Base-by-base conservation (phyloP, 78 protist genomes). In the Diacronema lutheri region DNA sequence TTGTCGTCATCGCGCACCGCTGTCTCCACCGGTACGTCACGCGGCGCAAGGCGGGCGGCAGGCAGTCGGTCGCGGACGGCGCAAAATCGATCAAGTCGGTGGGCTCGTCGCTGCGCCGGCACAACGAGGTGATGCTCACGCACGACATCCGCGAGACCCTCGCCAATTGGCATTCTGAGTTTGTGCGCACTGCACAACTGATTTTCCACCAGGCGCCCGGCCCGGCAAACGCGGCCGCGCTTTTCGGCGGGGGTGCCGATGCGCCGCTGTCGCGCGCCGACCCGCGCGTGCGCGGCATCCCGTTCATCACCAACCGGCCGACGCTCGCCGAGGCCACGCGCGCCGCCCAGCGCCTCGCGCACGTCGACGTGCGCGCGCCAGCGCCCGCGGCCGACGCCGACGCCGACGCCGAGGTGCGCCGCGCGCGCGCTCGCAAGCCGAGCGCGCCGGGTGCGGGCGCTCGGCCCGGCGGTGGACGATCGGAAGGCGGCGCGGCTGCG, bases 41-140 rank as follows among this genome's bases (percentile, higher is more conserved):
- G 33, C 79, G 79, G 14, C 79, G 79, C 38, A 71, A 71, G 79
- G 79, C 79, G 33, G 79, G 79, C 58, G 79, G 79, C 19, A 29
- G 79, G 21, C 79, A 71, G 79, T 71, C 79, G 46, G 79, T 71
- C 14, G 79, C 79, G 40, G 79, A 71, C 79, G 79, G 31, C 58
- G 33, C 38, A 10, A 71, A 71, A 58, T 26, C 5, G 26, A 71
- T 71, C 79, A 71, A 71, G 58, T 71, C 79, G 79, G 79, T 58
- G 16, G 79, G 79, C 38, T 71, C 79, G 11, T 71, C 79, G 26
- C 40, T 71, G 13, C 79, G 79, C 0, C 4, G 79, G 79, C 31
- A 25, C 76, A 35, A 68, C n/a, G 76, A 68, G 46, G 74, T 19
- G 23, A 69, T 69, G 77, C 77, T 69, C 56, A 19, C n/a, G 31